Base-by-base conservation (phyloP, 1,284 basidiomycete genomes). In the Boletus semigastroideus region DNA sequence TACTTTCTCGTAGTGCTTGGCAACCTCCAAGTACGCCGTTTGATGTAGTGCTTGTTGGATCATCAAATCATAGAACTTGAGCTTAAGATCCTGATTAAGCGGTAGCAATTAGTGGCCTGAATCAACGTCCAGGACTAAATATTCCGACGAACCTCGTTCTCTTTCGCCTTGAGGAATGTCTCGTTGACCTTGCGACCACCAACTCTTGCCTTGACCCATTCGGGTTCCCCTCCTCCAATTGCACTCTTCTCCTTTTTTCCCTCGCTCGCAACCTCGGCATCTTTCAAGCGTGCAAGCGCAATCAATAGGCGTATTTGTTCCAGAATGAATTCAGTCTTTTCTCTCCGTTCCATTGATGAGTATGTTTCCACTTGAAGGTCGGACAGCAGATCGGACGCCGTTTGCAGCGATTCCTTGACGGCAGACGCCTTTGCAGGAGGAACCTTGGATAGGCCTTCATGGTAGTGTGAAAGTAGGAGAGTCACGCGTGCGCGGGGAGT, bases 321-420 rank as follows among this genome's bases (percentile, higher is more conserved):
- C 39, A 99, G 76, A 60, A 99, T 92, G 66, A 99, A 98, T 67
- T 98, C 94, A 11, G 93, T 97, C 79, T 99, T 99, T 73, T 99
- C 97, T 62, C 92, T 77, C 57, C 95, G 86, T 61, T 98, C 93
- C 96, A 99, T 98, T 13, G 91, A 94, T 22, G 94, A 97, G 68
- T 98, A 99, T 3, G 97, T 99, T 74, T 99, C 97, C 41, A 99
- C 95, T 73, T 98, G 94, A 1, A 99, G 84, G 50, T 99, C 97
- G 47, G 90, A 90, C 56, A 99, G 79, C 30, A 98, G 76, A 58
- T 97, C 94, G 0, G 92, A 95, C 1, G 92, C 91, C 0, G 83
- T 87, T 61, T 89, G 83, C 37, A 93, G 72, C 48, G 87, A 82
- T 59, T 91, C 81, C 65, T 83, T 84, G 40, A 74, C 63, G 7